phyloP scores from a whole-genome alignment of 164 flowering plant genomes.

The Piper betle region DNA sequence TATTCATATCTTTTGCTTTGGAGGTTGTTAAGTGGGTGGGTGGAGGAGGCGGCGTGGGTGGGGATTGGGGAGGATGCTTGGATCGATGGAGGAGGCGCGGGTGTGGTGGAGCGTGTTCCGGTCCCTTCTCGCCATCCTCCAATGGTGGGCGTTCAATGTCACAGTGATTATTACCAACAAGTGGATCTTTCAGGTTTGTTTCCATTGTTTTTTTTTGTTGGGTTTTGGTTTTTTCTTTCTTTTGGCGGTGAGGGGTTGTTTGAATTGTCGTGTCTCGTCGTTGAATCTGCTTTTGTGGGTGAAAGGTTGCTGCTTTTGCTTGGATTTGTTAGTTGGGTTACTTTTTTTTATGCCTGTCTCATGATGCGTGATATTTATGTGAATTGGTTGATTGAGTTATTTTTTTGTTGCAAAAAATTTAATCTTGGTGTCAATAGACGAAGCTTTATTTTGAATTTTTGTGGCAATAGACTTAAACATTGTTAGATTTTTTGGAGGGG shows the following conservation, averaged over 20 bases:
- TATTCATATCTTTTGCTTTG: neutral
- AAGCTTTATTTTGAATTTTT: no score
- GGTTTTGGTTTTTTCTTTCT: neutral
- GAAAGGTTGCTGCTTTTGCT: no score
- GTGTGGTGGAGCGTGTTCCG: slow-evolving; percentile 63
- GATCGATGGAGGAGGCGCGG: slow-evolving; percentile 56
- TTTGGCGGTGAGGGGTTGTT: no score
- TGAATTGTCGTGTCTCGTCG: neutral
- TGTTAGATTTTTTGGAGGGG: no score
- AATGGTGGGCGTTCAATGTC: slow-evolving; percentile 98
- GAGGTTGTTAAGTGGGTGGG: neutral
- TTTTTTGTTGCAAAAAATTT: no score
- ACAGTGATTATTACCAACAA: slow-evolving; percentile 96
- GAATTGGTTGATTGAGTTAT: no score
- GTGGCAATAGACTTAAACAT: no score
- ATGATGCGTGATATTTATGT: no score
- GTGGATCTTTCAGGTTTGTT: slow-evolving; percentile 92
- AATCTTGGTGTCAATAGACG: no score
- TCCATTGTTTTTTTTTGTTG: no score
- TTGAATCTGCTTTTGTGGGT: neutral
- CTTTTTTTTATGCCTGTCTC: no score
- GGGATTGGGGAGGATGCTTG: slow-evolving; percentile 7
- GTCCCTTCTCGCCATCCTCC: slow-evolving; percentile 72
- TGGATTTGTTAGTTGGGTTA: no score
- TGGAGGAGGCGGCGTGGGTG: slow-evolving; percentile 10